A percentile compares a stretch with the other conserved stretches of the same genome.
phyloP scores from a whole-genome alignment of 2,329 filamentous ascomycete genomes.

The Cladosporium cucumerinum region DNA sequence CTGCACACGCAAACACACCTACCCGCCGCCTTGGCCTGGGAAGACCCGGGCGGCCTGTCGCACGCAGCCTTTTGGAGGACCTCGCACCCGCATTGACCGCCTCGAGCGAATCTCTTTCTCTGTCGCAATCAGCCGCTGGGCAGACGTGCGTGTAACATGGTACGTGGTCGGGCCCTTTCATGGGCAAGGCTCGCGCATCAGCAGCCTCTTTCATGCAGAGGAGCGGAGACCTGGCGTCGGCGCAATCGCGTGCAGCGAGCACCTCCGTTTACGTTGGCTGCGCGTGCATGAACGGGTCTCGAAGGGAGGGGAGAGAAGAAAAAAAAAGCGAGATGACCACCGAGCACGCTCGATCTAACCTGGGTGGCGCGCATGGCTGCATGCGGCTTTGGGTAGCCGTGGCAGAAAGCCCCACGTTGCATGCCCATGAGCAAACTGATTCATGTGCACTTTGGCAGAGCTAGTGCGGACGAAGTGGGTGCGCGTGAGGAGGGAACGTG shows the following conservation, averaged over 20 bases:
- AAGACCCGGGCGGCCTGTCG: neutral
- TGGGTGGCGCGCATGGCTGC: constrained; percentile 9
- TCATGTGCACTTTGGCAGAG: constrained; percentile 5
- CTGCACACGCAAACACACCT: neutral
- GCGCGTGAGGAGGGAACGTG: constrained; percentile 10
- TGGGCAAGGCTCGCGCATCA: neutral
- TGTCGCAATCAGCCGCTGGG: constrained; percentile 9
- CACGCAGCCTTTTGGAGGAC: neutral
- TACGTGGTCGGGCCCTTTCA: constrained; percentile 9
- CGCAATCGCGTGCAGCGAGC: constrained; percentile 4
- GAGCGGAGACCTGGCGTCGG: neutral
- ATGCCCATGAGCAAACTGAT: constrained; percentile 7
- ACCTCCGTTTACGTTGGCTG: neutral
- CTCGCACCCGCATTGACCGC: constrained; percentile 6
- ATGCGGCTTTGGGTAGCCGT: constrained; percentile 13
- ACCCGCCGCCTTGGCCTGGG: neutral
- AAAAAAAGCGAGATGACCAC: neutral
- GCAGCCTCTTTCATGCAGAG: constrained; percentile 5
- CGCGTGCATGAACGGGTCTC: constrained; percentile 9
- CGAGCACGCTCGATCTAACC: neutral
- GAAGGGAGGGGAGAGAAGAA: neutral
- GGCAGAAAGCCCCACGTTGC: constrained; percentile 4
- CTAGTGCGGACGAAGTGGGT: constrained; percentile 11
- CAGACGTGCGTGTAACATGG: constrained; percentile 7
- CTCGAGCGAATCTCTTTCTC: neutral